phyloP scores from a whole-genome alignment of 2,329 filamentous ascomycete species.

The Talaromyces albobiverticillius region DNA sequence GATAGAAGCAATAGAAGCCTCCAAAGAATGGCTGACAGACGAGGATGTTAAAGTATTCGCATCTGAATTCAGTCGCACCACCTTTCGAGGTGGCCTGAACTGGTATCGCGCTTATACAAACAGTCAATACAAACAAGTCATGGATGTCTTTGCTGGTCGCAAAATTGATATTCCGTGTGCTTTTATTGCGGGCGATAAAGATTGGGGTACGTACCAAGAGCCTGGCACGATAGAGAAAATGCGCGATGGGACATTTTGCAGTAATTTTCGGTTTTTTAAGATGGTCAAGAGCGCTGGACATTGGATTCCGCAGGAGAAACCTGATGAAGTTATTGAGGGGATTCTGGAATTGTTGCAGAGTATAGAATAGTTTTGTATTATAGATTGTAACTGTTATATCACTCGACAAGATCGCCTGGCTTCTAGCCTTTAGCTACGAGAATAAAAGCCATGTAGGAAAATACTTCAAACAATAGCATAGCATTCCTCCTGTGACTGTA shows the following conservation, averaged over 20 bases:
- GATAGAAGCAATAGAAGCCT: conserved; percentile 35
- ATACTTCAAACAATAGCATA: too few species aligned
- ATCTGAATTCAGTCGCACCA: conserved; percentile 58
- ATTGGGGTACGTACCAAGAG: conserved; percentile 68
- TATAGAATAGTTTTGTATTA: not conserved
- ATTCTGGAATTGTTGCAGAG: conserved; percentile 42
- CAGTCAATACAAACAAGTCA: conserved; percentile 45
- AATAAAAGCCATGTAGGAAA: too few species aligned
- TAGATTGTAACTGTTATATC: too few species aligned
- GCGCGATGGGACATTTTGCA: conserved; percentile 44
- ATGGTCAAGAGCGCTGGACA: conserved; percentile 62
- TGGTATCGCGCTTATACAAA: conserved; percentile 63
- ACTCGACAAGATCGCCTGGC: too few species aligned
- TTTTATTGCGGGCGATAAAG: conserved; percentile 60
- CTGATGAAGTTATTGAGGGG: conserved; percentile 51
- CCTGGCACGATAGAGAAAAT: conserved; percentile 61
- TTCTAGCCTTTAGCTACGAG: too few species aligned
- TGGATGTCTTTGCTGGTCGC: conserved; percentile 59
- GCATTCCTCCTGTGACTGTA: too few species aligned
- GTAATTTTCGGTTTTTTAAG: conserved; percentile 51
- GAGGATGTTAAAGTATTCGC: conserved; percentile 59
- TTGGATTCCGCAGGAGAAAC: conserved; percentile 67
- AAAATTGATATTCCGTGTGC: conserved; percentile 60
- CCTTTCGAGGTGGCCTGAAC: conserved; percentile 64
- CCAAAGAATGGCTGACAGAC: conserved; percentile 54